phyloP scores from a whole-genome alignment of 352 stramenopile genomes.

The Pilasporangium apinafurcum region DNA sequence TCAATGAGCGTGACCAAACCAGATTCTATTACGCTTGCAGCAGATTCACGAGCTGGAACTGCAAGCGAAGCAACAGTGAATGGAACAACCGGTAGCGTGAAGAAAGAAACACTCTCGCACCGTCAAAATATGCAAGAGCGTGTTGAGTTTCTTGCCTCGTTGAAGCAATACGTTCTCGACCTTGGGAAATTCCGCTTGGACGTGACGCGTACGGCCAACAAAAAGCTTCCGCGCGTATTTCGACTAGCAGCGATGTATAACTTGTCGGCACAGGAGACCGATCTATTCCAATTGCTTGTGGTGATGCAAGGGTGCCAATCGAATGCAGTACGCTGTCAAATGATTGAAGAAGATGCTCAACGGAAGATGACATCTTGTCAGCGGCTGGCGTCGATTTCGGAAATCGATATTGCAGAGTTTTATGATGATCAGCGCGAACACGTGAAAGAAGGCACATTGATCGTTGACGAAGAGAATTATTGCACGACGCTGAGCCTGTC shows the following conservation, averaged over 20 bases:
- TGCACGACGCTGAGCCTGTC: constrained; percentile 66
- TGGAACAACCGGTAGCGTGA: background rate
- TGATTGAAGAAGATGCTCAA: constrained; percentile 79
- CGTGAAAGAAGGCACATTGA: constrained; percentile 83
- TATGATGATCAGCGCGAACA: constrained; percentile 79
- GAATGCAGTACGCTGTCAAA: constrained; percentile 77
- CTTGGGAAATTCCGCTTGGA: constrained; percentile 44
- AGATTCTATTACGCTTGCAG: constrained; percentile 44
- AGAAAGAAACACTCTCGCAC: constrained; percentile 56
- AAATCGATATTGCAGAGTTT: constrained; percentile 84
- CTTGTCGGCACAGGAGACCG: constrained; percentile 61
- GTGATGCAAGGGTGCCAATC: constrained; percentile 81
- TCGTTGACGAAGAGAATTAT: constrained; percentile 83
- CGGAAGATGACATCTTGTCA: constrained; percentile 72
- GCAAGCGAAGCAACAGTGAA: no score
- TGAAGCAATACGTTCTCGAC: constrained; percentile 58
- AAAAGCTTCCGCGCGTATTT: constrained; percentile 52
- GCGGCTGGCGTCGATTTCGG: constrained; percentile 69
- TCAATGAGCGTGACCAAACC: constrained; percentile 78
- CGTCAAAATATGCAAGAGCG: constrained; percentile 75
- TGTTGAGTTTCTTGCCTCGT: constrained; percentile 50
- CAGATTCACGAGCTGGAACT: constrained; percentile 3
- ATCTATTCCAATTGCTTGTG: constrained; percentile 75
- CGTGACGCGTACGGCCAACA: constrained; percentile 25
- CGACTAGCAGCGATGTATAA: constrained; percentile 75